A percentile compares a stretch with the other conserved stretches of the same genome.
phyloP scores from a whole-genome alignment of 2,329 filamentous ascomycete species.

The Cordyceps fumosorosea region DNA sequence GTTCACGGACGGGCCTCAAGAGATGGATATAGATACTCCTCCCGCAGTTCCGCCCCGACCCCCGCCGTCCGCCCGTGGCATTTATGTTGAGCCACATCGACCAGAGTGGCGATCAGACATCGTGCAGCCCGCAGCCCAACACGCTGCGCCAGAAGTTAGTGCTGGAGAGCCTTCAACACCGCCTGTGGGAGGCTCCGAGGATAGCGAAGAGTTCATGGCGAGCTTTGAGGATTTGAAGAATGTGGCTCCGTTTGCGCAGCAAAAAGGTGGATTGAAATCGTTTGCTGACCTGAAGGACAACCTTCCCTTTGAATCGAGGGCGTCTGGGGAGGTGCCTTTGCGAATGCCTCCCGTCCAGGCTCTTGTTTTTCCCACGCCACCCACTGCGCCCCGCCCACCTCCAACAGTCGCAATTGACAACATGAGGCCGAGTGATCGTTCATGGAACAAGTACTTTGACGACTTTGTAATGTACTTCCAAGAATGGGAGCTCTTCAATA shows the following conservation, averaged over 20 bases:
- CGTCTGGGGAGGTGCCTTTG: conserved; percentile 36
- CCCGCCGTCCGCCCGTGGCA: conserved; percentile 38
- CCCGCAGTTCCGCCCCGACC: conserved; percentile 21
- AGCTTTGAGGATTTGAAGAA: conserved; percentile 50
- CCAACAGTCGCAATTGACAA: conserved; percentile 35
- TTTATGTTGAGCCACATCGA: conserved; percentile 51
- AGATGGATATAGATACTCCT: conserved; percentile 61
- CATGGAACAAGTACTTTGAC: conserved; percentile 46
- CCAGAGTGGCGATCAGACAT: conserved; percentile 54
- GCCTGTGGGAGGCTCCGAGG: conserved; percentile 45
- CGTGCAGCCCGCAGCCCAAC: conserved; percentile 21
- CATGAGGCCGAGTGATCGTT: conserved; percentile 34
- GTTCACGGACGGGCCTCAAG: conserved; percentile 42
- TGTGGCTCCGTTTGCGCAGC: conserved; percentile 46
- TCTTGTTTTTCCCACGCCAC: conserved; percentile 42
- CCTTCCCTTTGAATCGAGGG: conserved; percentile 49
- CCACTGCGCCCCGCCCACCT: conserved; percentile 43
- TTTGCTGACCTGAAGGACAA: conserved; percentile 50
- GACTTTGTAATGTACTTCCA: conserved; percentile 49
- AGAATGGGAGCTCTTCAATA: conserved; percentile 44
- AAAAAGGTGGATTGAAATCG: conserved; percentile 44
- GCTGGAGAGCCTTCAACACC: conserved; percentile 21
- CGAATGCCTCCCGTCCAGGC: conserved; percentile 27
- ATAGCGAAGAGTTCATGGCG: conserved; percentile 48
- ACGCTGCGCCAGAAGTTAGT: conserved; percentile 18